Conservation (phyloP, 2,329 filamentous ascomycete genomes). For the Cladorrhinum sp. region DNA sequence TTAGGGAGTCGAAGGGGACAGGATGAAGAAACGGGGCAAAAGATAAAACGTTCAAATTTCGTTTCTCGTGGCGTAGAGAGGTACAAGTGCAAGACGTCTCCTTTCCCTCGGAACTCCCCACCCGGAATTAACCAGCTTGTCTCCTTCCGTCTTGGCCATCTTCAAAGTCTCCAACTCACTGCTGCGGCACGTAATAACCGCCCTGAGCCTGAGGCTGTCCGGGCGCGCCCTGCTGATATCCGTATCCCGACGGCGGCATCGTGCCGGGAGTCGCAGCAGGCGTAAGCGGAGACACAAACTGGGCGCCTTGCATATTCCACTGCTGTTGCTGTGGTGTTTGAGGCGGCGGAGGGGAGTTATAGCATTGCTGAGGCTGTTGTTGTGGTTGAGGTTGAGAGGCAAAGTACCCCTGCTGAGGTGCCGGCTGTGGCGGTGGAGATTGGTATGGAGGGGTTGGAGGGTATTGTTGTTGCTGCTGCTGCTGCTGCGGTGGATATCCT, state of each 20-base stretch:
- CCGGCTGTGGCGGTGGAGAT: background rate
- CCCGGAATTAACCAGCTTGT: too few relatives aligned
- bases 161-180: background rate
- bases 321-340: background rate
- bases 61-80: too few relatives aligned
- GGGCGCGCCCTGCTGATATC: background rate
- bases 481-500: background rate
- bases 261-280: background rate
- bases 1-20: too few relatives aligned
- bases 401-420: conserved; percentile 14
- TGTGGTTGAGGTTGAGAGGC: background rate
- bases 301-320: background rate
- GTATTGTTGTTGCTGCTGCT: background rate
- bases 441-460: background rate
- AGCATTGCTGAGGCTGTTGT: conserved; percentile 4
- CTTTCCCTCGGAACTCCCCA: too few relatives aligned
- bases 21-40: too few relatives aligned
- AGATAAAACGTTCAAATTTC: too few relatives aligned
- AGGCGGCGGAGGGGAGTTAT: background rate
- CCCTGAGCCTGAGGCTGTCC: background rate
- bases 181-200: background rate
- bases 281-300: background rate
- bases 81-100: too few relatives aligned
- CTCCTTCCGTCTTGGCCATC: too few relatives aligned
- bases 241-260: background rate